Evolutionary conservation across 176 grass and related monocot genomes (phyloP), one percentile per base, ranked within the genome.

Genomic region (Ensete ventricosum): DNA sequence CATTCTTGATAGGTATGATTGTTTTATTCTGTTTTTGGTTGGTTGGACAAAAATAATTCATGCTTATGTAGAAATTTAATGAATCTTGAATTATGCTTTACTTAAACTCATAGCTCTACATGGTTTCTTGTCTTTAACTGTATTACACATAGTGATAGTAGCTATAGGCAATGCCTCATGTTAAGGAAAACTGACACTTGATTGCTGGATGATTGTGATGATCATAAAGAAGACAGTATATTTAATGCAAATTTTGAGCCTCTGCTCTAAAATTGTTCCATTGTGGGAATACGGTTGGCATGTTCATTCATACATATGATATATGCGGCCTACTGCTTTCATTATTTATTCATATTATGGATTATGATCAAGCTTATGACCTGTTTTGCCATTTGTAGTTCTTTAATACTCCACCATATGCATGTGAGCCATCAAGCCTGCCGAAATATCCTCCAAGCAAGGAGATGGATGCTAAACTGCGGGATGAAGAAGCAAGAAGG

Each of bases 361-460:
- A 54, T 3, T 55, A 55, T 55, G 52, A 54, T 55, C 17, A 73
- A 55, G 48, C 17, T 16, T 12, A 16, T 74, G 17, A 16, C 51
- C 51, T 74, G 12, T 12, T 19, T 27, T 25, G 19, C 14, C 23
- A 16, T 34, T 58, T 74, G 52, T 34, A 74, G 72, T 74, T 74
- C 72, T 74, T 74, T 20, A 74, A 43, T 27, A 57, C 72, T 74
- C 72, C 72, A 57, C 72, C 72, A 55, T 74, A 74, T 74, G 72
- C 72, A 17, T 74, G 72, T 74, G 72, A 74, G 9, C 72, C 72
- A 9, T 74, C 72, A n/a, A 74, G 72, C 52, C 22, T 74, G 24
- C 72, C 72, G 57, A 74, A 74, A n/a, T 74, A 74, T 74, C 72
- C 72, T 26, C 72, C 72, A 55, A 74, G 72, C 72, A 74, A 74